A percentile compares a stretch with the other conserved stretches of the same genome.
Evolutionary conservation across 768 basidiomycete species (phyloP).

Genomic region (Cystoderma amianthinum): DNA sequence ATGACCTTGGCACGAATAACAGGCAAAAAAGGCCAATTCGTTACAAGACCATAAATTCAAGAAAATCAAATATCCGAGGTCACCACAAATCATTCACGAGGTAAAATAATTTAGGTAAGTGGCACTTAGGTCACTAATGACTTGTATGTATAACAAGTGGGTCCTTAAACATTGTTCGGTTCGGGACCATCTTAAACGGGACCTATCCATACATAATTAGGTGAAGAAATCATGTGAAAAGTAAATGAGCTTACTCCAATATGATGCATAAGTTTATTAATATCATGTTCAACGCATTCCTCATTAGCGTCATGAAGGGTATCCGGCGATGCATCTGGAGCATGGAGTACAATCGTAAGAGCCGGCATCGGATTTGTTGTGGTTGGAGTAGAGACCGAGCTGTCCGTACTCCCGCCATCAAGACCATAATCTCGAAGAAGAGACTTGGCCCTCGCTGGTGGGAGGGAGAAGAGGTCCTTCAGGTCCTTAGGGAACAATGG

Average conservation of each 20-base stretch:
- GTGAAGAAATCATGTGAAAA: conserved; percentile 2
- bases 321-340: conserved; percentile 4
- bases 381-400: not conserved
- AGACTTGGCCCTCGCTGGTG: conserved; percentile 27
- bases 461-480: conserved; percentile 34
- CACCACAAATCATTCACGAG: no score
- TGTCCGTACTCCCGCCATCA: conserved; percentile 12
- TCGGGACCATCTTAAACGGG: not conserved
- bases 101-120: no score
- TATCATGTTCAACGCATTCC: conserved; percentile 16
- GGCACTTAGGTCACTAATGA: no score
- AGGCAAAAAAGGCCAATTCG: no score
- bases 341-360: not conserved
- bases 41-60: no score
- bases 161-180: not conserved
- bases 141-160: not conserved
- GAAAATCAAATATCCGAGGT: no score
- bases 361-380: not conserved
- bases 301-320: conserved; percentile 12
- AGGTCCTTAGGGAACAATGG: conserved; percentile 41
- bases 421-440: conserved; percentile 41
- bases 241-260: conserved; percentile 31
- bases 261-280: conserved; percentile 39
- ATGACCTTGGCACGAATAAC: no score
- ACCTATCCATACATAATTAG: not conserved